phyloP scores from a whole-genome alignment of 1,139 yeast genomes.

The Nakaseomyces bracarensis region DNA sequence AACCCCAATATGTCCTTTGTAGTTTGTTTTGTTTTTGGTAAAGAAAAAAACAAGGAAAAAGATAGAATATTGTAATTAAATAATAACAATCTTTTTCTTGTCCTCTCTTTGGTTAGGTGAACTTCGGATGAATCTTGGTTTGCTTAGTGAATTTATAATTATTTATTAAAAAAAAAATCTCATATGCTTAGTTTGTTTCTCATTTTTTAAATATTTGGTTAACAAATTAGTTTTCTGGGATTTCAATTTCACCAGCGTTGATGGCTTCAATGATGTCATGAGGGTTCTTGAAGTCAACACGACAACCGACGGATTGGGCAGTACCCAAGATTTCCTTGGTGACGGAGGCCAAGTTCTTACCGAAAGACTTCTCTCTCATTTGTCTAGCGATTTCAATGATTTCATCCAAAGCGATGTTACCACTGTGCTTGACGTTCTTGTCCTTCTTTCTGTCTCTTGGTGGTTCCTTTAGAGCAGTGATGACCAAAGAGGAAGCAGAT shows the following conservation, averaged over 20 bases:
- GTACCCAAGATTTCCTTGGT: constrained; percentile 99
- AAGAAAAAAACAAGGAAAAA: not conserved
- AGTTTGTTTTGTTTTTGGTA: too few species aligned
- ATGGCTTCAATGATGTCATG: constrained; percentile 97
- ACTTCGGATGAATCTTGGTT: not conserved
- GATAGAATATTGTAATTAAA: constrained; percentile 9
- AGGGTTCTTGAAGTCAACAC: constrained; percentile 99
- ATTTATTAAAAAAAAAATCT: constrained; percentile 7
- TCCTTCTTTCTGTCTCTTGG: constrained; percentile 99
- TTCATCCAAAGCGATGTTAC: constrained; percentile 97
- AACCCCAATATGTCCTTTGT: too few species aligned
- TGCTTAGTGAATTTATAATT: constrained; percentile 6
- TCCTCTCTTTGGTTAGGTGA: not conserved
- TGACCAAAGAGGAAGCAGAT: constrained; percentile 97
- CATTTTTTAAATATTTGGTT: constrained; percentile 3
- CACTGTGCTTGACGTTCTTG: constrained; percentile 99
- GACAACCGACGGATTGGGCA: constrained; percentile 98
- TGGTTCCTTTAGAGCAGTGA: constrained; percentile 99
- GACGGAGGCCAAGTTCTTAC: constrained; percentile 94
- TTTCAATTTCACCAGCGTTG: constrained; percentile 96
- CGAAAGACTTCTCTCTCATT: constrained; percentile 96
- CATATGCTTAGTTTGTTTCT: constrained; percentile 3
- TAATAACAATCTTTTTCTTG: constrained; percentile 4
- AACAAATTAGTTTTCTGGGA: constrained; percentile 68
- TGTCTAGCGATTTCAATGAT: constrained; percentile 95